Base-by-base conservation (phyloP, 169 alveolate species). In the Eimeria acervulina region DNA sequence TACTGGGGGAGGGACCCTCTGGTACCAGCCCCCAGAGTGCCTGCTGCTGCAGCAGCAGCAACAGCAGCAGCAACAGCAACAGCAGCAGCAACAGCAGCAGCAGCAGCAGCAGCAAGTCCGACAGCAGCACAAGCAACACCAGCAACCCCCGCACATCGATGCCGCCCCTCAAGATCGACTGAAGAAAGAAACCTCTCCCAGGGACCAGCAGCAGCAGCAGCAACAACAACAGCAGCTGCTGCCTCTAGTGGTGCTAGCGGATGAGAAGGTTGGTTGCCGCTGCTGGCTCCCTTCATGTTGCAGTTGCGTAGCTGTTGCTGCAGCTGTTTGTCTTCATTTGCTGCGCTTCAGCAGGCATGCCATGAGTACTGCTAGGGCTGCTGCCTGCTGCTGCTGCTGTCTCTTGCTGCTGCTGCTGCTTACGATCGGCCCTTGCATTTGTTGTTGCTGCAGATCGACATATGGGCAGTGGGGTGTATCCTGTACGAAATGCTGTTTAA, bases 11-110 rank as follows among this genome's bases (percentile, higher is more conserved):
- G 99, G 99, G 55, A 98, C 99, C 19, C 97, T 98, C 51, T 98
- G 98, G 98, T 98, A 98, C 96, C 99, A 98, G 97, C 99, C 99
- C 15, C 99, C 99, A 21, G 99, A 98, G 94, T 98, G 99, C 78
- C 97, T 98, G 78, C 81, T 90, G 44, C 85, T 70, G 36, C 95
- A 90, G 89, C 85, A 61, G 51, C 95, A 70, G 72, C 70, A 80
- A 13, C 95, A 90, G 31, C 36, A 26, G 38, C 63, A 5, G 59
- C 87, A 85, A 13, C 38, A 23, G 10, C 51, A 42, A 3, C 94
- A 87, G 80, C 66, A 38, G 19, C 76, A 2, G 17, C 55, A 66
- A 10, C 21, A 51, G 59, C 59, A 0, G 15, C 70, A 61, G 90
- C 23, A 51, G n/a, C n/a, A 31, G 33, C 44, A 19, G 94, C 63